phyloP scores from a whole-genome alignment of 2,329 filamentous ascomycete species.

The Cladosporium velox region DNA sequence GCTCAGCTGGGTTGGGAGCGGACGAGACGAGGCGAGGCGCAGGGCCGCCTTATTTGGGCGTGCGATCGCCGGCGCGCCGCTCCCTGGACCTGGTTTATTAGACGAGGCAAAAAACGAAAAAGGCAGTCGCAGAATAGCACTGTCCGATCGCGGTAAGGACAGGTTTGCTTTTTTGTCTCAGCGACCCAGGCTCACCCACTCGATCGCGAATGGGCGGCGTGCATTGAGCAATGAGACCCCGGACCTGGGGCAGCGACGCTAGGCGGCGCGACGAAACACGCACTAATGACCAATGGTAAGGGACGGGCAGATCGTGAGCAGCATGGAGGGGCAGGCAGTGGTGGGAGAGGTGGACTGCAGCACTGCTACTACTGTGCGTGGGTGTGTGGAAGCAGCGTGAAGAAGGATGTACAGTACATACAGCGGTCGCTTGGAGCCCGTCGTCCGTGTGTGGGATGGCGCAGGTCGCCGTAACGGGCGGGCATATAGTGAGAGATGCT shows the following conservation, averaged over 20 bases:
- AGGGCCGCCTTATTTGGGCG: slow-evolving; percentile 15
- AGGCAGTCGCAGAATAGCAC: slow-evolving; percentile 8
- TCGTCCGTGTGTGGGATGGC: slow-evolving; percentile 15
- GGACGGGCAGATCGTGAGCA: slow-evolving; percentile 6
- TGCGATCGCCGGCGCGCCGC: slow-evolving; percentile 13
- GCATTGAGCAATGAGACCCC: slow-evolving; percentile 14
- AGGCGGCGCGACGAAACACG: slow-evolving; percentile 18
- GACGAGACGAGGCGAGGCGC: background rate
- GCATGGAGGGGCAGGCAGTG: background rate
- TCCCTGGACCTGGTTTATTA: slow-evolving; percentile 6
- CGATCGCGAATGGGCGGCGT: slow-evolving; percentile 7
- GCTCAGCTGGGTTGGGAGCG: slow-evolving; percentile 13
- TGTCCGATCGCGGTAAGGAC: slow-evolving; percentile 8
- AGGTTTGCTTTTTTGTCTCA: slow-evolving; percentile 12
- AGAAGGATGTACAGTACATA: slow-evolving; percentile 9
- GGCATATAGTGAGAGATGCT: background rate
- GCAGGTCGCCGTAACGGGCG: slow-evolving; percentile 10
- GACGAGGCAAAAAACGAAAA: background rate
- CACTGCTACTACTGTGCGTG: background rate
- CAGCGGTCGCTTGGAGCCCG: slow-evolving; percentile 3
- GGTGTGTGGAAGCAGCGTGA: slow-evolving; percentile 9
- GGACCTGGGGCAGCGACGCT: slow-evolving; percentile 17
- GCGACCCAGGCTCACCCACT: background rate
- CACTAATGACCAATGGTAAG: slow-evolving; percentile 15
- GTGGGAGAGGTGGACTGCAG: background rate